A percentile compares a stretch with the other conserved stretches of the same genome.
Evolutionary conservation across 768 basidiomycete genomes (phyloP).

Genomic region (Phlebiopsis gigantea): DNA sequence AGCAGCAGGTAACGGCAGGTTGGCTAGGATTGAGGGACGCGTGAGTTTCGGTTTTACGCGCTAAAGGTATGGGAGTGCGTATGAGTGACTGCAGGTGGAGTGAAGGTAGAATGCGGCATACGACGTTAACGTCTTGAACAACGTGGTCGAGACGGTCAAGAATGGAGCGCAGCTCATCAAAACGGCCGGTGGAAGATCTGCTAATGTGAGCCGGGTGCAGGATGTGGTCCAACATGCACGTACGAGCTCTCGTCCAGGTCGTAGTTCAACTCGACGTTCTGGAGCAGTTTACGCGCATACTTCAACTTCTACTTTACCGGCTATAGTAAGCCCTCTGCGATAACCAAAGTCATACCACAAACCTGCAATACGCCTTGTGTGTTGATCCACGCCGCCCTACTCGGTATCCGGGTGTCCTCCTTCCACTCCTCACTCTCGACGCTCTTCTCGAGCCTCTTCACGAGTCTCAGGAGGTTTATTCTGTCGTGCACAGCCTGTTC

Average conservation of each 20-base stretch:
- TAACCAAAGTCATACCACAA: constrained; percentile 8
- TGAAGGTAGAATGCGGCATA: constrained; percentile 22
- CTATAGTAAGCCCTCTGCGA: neutral
- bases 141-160: constrained; percentile 52
- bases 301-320: constrained; percentile 35
- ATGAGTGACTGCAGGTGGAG: neutral
- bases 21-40: constrained; percentile 46
- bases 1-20: constrained; percentile 40
- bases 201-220: neutral
- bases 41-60: constrained; percentile 34
- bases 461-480: constrained; percentile 60
- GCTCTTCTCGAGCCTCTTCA: constrained; percentile 56
- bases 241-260: constrained; percentile 21
- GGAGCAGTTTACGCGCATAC: constrained; percentile 50
- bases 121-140: constrained; percentile 49
- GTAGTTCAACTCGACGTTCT: constrained; percentile 50
- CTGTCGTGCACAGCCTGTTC: constrained; percentile 46
- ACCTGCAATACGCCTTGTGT: constrained; percentile 56
- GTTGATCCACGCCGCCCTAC: constrained; percentile 43
- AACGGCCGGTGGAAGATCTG: constrained; percentile 14
- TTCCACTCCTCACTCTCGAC: constrained; percentile 33
- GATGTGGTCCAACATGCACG: neutral
- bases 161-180: constrained; percentile 41
- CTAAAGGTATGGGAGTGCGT: constrained; percentile 23
- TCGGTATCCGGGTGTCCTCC: constrained; percentile 16